phyloP scores from a whole-genome alignment of 2,329 filamentous ascomycete genomes.

The Pseudogymnoascus sp. region DNA sequence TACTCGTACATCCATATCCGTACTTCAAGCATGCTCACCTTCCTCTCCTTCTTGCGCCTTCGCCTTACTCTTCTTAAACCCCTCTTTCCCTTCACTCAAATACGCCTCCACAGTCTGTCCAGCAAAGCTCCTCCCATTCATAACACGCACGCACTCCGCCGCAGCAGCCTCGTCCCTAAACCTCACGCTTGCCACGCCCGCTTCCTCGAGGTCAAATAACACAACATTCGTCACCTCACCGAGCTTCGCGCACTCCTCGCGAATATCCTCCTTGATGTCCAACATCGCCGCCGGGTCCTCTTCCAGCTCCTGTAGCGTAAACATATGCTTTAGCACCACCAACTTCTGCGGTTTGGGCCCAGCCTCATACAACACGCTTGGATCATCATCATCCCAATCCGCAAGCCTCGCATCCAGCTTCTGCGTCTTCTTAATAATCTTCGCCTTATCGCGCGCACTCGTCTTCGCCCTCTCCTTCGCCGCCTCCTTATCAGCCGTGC shows the following conservation, averaged over 20 bases:
- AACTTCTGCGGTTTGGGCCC: conserved; percentile 60
- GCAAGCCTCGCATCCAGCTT: conserved; percentile 86
- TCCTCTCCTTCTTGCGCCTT: conserved; percentile 32
- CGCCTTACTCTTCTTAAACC: conserved; percentile 62
- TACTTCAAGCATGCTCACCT: not conserved
- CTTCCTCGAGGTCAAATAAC: conserved; percentile 77
- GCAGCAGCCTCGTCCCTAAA: conserved; percentile 69
- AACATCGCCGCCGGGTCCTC: conserved; percentile 76
- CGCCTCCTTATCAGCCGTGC: conserved; percentile 27
- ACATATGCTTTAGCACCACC: conserved; percentile 88
- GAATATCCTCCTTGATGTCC: conserved; percentile 91
- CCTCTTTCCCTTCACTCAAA: conserved; percentile 63
- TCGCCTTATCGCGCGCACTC: conserved; percentile 67
- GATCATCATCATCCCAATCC: conserved; percentile 91
- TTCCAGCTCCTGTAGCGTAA: conserved; percentile 75
- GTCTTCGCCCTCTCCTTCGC: conserved; percentile 44
- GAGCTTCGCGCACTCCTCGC: conserved; percentile 79
- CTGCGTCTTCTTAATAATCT: conserved; percentile 85
- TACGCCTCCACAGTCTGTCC: conserved; percentile 65
- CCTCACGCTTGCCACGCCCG: conserved; percentile 78
- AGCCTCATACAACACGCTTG: conserved; percentile 48
- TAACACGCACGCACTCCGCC: conserved; percentile 61
- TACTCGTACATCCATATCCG: conserved; percentile 3
- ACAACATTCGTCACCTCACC: conserved; percentile 87
- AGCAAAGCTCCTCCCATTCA: conserved; percentile 76